These are phyloP conservation scores for Plantago major DNA, from an alignment of 257 asterid genomes.

Conservation along the genomic window DNA sequence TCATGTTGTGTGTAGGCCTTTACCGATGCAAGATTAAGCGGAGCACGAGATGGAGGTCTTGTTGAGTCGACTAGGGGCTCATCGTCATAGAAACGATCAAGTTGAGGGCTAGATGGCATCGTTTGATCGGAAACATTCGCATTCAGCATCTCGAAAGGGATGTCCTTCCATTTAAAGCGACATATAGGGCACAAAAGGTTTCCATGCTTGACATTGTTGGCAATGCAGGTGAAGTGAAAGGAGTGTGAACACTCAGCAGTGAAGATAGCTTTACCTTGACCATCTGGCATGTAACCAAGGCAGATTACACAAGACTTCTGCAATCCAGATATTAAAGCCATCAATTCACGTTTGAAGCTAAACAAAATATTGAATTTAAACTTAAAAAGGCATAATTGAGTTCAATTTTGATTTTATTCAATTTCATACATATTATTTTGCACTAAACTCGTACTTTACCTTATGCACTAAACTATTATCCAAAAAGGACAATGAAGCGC, in stretches of 20 bases:
- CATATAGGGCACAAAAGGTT: constrained; percentile 49
- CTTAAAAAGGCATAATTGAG: no score
- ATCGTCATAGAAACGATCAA: neutral
- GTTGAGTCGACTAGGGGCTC: neutral
- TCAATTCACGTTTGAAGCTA: no score
- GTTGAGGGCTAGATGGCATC: neutral
- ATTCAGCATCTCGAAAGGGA: constrained; percentile 22
- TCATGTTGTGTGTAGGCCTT: neutral
- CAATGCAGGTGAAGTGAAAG: constrained; percentile 50
- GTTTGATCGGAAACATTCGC: neutral
- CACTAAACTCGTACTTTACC: no score
- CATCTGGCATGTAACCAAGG: constrained; percentile 20
- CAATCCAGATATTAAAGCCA: neutral
- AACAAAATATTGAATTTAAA: no score
- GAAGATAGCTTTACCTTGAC: constrained; percentile 44
- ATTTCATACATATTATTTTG: no score
- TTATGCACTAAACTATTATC: no score
- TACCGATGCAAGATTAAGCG: neutral
- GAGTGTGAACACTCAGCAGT: constrained; percentile 60
- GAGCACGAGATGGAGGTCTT: neutral
- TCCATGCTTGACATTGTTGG: constrained; percentile 26
- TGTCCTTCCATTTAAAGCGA: constrained; percentile 39
- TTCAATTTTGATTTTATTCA: no score
- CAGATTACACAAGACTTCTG: constrained; percentile 53
- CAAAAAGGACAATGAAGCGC: no score